A percentile compares a stretch with the other conserved stretches of the same genome.
phyloP scores from a whole-genome alignment of 2,329 filamentous ascomycete genomes.

The Alternaria metachromatica region DNA sequence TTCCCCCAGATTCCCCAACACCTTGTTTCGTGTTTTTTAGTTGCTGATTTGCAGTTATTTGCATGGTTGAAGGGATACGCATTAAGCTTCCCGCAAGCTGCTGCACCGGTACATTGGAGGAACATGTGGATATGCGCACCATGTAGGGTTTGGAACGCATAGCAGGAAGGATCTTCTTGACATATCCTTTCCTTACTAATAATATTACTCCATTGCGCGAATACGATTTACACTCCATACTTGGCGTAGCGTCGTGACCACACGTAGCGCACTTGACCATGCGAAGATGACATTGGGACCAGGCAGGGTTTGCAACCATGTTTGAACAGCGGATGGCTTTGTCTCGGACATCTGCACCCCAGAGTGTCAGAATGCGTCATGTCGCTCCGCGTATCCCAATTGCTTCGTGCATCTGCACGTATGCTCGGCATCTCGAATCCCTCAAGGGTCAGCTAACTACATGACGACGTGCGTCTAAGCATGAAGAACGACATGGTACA shows the following conservation, averaged over 20 bases:
- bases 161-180: conserved; percentile 17
- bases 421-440: conserved; percentile 7
- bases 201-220: conserved; percentile 28
- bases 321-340: background rate
- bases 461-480: conserved; percentile 2
- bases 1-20: conserved; percentile 31
- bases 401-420: conserved; percentile 6
- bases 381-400: background rate
- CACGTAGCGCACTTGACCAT: background rate
- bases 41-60: conserved; percentile 18
- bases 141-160: conserved; percentile 18
- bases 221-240: background rate
- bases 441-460: background rate
- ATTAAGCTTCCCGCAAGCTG: conserved; percentile 16
- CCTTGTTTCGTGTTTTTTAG: conserved; percentile 15
- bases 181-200: conserved; percentile 35
- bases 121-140: conserved; percentile 11
- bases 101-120: conserved; percentile 9
- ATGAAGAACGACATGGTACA: conserved; percentile 19
- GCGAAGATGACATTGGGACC: background rate
- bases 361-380: conserved; percentile 2
- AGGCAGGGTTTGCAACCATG: conserved; percentile 1
- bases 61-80: conserved; percentile 21
- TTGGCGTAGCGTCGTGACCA: background rate
- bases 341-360: conserved; percentile 24